Evolutionary conservation across 2,329 filamentous ascomycete species (phyloP).

Genomic region (Diaporthe nobilis): DNA sequence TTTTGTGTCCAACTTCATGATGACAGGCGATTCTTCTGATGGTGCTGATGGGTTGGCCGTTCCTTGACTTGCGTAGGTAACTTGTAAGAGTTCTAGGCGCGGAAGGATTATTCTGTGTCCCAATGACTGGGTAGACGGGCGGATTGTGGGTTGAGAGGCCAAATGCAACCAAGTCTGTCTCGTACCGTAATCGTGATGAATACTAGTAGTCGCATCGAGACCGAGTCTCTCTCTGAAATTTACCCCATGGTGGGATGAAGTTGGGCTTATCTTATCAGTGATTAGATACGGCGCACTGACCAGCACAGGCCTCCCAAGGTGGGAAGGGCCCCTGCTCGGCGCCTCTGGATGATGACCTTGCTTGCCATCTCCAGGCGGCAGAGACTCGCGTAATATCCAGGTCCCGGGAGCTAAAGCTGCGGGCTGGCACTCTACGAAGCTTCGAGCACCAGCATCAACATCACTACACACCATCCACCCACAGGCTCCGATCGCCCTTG

Average conservation of each 20-base stretch:
- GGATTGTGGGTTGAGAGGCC: not conserved
- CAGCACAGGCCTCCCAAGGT: not conserved
- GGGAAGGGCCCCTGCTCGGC: slow-evolving; percentile 31
- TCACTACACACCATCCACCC: slow-evolving; percentile 29
- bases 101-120: not conserved
- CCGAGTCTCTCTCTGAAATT: slow-evolving; percentile 39
- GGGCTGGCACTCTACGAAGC: slow-evolving; percentile 41
- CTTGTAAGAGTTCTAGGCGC: no score
- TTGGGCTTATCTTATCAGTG: slow-evolving; percentile 40
- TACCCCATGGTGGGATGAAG: slow-evolving; percentile 29
- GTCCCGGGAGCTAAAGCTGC: slow-evolving; percentile 42
- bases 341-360: slow-evolving; percentile 35
- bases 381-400: slow-evolving; percentile 52
- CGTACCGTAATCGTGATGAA: not conserved
- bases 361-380: slow-evolving; percentile 51
- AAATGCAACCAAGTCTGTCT: not conserved
- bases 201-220: not conserved
- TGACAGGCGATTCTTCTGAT: slow-evolving; percentile 43
- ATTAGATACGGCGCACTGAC: slow-evolving; percentile 39
- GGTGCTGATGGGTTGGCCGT: not conserved
- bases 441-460: slow-evolving; percentile 43
- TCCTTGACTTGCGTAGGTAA: not conserved
- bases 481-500: slow-evolving; percentile 24
- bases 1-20: slow-evolving; percentile 96
- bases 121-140: not conserved